Evolutionary conservation across 2,329 filamentous ascomycete species (phyloP), one percentile per base, ranked within the genome.

Genomic region (Aphanocladium album): DNA sequence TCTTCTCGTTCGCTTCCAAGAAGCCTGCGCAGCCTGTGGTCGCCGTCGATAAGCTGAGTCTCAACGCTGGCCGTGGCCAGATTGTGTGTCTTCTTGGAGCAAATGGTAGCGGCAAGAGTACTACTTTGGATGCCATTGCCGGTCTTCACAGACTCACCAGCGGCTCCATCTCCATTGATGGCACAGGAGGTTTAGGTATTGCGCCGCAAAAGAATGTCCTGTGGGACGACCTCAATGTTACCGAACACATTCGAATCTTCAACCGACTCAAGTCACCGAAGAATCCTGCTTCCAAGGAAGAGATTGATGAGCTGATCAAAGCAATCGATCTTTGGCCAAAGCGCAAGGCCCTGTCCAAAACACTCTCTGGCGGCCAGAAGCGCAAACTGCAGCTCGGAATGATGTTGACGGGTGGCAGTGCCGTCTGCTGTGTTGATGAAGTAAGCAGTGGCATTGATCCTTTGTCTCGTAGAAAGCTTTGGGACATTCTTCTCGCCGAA

Each of bases 161-260:
- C 61, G 93, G 93, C 2, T 80, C 81, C 3, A 95, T 97, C 65
- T 84, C 83, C 25, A 87, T 96, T 50, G 87, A 93, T 65, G 88
- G 87, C 1, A 87, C 85, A 11, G 90, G 90, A 11, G 91, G 90
- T 0, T 81, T 97, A 21, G 93, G 93, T 16, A 87, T 96, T 46
- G 93, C 91, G 60, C 93, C 93, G 0, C 93, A 97, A 71, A 93
- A 93, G 78, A 97, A 97, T 67, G 93, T 97, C 6, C 81, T 97
- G 35, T 97, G 93, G 92, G 89, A 93, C 66, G 88, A 92, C 61
- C 76, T 97, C 60, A 96, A 90, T 0, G 91, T 96, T 0, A 84
- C 87, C 67, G 91, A 96, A 72, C 93, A 96, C 68, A 85, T 96
- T 17, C 76, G 77, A 11, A 90, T 96, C 54, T 96, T 96, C 77